phyloP scores from a whole-genome alignment of 1,284 basidiomycete species.

The Cyathus pygmaeus region DNA sequence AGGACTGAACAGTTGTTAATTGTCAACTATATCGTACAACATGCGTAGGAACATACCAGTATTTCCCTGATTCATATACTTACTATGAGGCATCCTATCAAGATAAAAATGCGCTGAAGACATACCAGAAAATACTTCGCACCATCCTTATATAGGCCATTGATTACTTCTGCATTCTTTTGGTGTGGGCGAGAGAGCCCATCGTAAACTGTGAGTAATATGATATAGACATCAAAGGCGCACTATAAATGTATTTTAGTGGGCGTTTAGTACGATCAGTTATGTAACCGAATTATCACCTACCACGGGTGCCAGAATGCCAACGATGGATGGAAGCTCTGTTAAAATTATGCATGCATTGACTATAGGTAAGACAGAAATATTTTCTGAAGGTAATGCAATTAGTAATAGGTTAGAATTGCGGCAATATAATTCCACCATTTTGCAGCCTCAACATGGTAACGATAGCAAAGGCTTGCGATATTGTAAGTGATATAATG shows the following conservation, averaged over 20 bases:
- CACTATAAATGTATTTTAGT: neutral
- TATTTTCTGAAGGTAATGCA: too few species aligned
- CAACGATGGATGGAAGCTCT: neutral
- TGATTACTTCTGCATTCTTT: neutral
- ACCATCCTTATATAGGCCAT: neutral
- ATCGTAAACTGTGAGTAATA: neutral
- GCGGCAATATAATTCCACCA: neutral
- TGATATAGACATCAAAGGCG: neutral
- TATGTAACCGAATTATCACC: neutral
- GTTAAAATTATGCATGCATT: neutral
- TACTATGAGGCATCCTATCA: neutral
- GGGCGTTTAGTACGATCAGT: neutral
- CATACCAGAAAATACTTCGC: neutral
- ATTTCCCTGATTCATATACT: neutral
- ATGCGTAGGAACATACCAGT: neutral
- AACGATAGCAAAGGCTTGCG: neutral
- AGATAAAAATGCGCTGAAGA: neutral
- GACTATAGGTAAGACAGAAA: neutral
- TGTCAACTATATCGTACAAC: too few species aligned
- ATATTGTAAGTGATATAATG: neutral
- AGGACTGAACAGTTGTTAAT: too few species aligned
- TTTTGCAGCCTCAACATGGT: neutral
- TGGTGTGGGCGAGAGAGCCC: neutral
- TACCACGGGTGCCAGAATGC: neutral
- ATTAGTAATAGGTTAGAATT: neutral